Evolutionary conservation across 1,284 basidiomycete genomes (phyloP).

Genomic region (Microbotryum intermedium): DNA sequence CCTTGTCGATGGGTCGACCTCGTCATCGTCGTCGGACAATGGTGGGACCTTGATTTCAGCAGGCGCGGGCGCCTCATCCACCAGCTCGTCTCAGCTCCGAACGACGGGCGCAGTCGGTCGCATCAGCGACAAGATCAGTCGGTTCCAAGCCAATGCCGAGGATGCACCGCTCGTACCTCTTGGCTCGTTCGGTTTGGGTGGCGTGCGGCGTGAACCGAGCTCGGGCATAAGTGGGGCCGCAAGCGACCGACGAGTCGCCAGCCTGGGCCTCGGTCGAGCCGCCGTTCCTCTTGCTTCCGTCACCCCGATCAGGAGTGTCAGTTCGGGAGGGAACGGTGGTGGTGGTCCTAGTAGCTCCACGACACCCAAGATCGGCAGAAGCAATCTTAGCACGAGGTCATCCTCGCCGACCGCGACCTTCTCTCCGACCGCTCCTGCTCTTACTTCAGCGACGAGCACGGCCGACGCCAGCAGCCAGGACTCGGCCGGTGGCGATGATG

Average conservation of each 20-base stretch:
- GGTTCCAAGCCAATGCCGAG: conserved; percentile 18
- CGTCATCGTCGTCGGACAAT: background rate
- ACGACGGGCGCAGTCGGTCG: conserved; percentile 6
- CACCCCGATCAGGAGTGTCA: conserved; percentile 7
- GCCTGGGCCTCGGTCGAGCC: conserved; percentile 19
- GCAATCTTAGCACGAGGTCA: background rate
- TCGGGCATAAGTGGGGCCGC: background rate
- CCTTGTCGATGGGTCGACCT: background rate
- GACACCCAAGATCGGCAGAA: background rate
- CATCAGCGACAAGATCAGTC: conserved; percentile 21
- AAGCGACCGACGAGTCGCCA: conserved; percentile 12
- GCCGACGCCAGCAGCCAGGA: background rate
- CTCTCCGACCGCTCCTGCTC: background rate
- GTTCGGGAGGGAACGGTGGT: background rate
- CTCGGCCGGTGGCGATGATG: no score
- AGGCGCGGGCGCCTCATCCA: background rate
- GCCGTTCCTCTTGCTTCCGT: conserved; percentile 19
- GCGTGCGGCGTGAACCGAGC: background rate
- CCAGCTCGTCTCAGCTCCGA: background rate
- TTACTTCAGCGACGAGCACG: background rate
- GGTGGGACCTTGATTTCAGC: no score
- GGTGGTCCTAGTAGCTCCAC: no score
- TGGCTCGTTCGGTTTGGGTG: conserved; percentile 17
- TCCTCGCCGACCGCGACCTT: no score
- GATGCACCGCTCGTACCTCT: conserved; percentile 13